These are phyloP conservation scores for Mycena alexandri DNA, from an alignment of 768 basidiomycete genomes.

Conservation along the genomic window DNA sequence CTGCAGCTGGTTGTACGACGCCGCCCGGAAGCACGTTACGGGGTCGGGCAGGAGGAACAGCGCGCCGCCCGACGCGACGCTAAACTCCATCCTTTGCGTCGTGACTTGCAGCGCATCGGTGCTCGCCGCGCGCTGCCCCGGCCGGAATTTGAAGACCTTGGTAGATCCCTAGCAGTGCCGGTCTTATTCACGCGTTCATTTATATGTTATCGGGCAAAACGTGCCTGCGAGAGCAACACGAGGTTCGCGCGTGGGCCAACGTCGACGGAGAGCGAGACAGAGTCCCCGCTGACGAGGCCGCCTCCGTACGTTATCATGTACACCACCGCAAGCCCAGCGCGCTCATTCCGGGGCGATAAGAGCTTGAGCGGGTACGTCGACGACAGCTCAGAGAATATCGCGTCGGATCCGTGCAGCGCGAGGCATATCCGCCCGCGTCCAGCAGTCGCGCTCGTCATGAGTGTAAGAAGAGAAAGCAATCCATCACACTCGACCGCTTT, in stretches of 20 bases:
- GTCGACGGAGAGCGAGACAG: conserved; percentile 70
- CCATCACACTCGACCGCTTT: conserved; percentile 3
- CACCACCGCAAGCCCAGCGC: conserved; percentile 69
- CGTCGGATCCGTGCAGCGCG: conserved; percentile 63
- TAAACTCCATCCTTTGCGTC: conserved; percentile 72
- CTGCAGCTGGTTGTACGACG: conserved; percentile 88
- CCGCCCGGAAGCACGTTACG: conserved; percentile 90
- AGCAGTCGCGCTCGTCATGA: conserved; percentile 48
- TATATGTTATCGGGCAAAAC: not conserved
- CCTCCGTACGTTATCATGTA: conserved; percentile 93
- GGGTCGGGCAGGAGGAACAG: conserved; percentile 92
- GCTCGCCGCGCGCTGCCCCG: conserved; percentile 68
- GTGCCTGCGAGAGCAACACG: conserved; percentile 85
- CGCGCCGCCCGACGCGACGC: conserved; percentile 62
- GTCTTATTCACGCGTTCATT: not conserved
- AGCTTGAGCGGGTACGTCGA: conserved; percentile 92
- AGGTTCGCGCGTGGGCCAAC: conserved; percentile 71
- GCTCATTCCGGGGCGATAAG: conserved; percentile 73
- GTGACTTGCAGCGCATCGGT: conserved; percentile 53
- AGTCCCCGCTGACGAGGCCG: conserved; percentile 90
- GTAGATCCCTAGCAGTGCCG: conserved; percentile 78
- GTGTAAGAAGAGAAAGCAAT: conserved; percentile 13
- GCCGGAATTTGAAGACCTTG: conserved; percentile 91
- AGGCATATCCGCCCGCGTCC: conserved; percentile 74
- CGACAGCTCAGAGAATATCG: conserved; percentile 79